Base-by-base conservation (phyloP, 2,329 filamentous ascomycete species). In the Macrophomina tecta region DNA sequence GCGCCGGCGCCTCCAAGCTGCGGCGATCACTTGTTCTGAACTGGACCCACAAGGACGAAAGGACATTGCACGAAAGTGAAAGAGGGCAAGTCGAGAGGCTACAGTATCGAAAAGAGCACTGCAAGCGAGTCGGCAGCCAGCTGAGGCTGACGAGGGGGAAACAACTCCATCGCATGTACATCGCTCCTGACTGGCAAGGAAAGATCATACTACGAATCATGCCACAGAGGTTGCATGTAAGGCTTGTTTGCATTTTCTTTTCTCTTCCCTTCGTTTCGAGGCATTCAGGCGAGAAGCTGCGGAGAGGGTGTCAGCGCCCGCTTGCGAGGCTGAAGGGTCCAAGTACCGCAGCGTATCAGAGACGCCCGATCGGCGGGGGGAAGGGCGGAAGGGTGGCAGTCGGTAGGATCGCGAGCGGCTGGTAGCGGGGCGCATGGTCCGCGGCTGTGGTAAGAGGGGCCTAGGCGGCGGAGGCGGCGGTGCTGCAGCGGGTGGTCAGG, bases 321-420 rank as follows among this genome's bases (percentile, higher is more conserved):
- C 40, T 32, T 48, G 30, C 28, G 55, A 60, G 40, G 55, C 55
- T 60, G 55, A 45, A 46, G 14, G 40, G 42, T 28, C 38, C 16
- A 60, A 46, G 40, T 46, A 40, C 55, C 40, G 55, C 40, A 30
- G 42, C 55, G 55, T 34, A 60, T 60, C 55, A 60, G 55, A 36
- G 28, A 7, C 18, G 30, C 38, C 14, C 55, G 55, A 60, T 60
- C 55, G 55, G 55, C 55, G 55, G 55, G 55, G 53, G 55, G 55
- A 60, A 60, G 28, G 34, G 55, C 55, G 55, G 55, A 60, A 60
- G 23, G 55, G 40, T 40, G 55, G 55, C 12, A 9, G 40, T 36
- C 12, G 40, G 55, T 46, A 60, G 55, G 55, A 60, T 60, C 55
- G 55, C 14, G 55, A 34, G 55, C 55, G 55, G 55, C 55, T 46